Evolutionary conservation across 2,329 filamentous ascomycete genomes (phyloP), one percentile per base, ranked within the genome.

Genomic region (Cytospora piceae): DNA sequence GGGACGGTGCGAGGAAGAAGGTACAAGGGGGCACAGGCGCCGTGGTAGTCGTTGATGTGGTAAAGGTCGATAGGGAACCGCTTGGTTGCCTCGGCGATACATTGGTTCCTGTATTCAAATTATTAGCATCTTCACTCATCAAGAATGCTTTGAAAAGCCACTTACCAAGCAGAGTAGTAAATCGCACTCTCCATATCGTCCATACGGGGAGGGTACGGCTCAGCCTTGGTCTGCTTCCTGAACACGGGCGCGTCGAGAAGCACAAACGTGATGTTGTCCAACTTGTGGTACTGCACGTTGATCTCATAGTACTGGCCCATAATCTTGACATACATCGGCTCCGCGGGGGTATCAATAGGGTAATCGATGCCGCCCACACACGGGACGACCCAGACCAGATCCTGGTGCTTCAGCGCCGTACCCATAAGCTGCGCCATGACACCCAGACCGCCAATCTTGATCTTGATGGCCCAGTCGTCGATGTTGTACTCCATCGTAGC

Each of bases 381-480:
- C 12, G 85, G 85, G 34, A 87, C 81, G 20, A 87, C 84, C 85
- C 85, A 90, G 68, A 90, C 84, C 1, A 90, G 79, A 72, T 90
- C 83, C 70, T 89, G 83, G 70, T 90, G 86, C 14, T 83, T 79
- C 17, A 90, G 80, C 63, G 87, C 84, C 73, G 88, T 87, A 24
- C 85, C 85, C 87, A 90, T 90, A 2, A 90, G 77, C 72, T 89
- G 86, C 49, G 88, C 87, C 87, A 90, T 90, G 67, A 90, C 88
- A 74, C 88, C 88, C 12, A 90, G 79, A 67, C 88, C 88, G 66
- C 88, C 88, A 59, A 90, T 90, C 77, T 90, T 90, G 76, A 90
- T 87, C 75, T 89, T 90, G 76, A 90, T 87, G 4, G 76, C 81
- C 85, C 88, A 90, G 72, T 90, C 88, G 64, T 88, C 85, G 67